Conservation (phyloP, 169 alveolate genomes). For the Prorocentrum cordatum region DNA sequence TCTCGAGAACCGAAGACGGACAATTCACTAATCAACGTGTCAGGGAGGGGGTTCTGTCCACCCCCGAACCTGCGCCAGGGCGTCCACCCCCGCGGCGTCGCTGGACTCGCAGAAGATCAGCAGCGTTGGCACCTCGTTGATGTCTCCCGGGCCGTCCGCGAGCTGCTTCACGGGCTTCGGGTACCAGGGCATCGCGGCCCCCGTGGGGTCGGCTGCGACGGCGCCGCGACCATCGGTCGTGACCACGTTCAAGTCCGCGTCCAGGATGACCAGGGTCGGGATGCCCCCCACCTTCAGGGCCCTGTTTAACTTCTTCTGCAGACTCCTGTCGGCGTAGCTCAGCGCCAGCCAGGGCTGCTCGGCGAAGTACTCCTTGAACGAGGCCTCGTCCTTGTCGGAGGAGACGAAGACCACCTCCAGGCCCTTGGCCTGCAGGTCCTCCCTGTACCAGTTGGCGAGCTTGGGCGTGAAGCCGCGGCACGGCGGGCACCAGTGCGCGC, state of each 20-base stretch:
- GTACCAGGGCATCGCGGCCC: conserved; percentile 37
- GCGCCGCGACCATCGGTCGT: conserved; percentile 21
- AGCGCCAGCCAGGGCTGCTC: conserved; percentile 68
- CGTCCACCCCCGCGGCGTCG: too few species aligned
- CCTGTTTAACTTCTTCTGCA: conserved; percentile 12
- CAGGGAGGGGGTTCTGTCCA: too few species aligned
- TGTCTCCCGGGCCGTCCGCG: too few species aligned
- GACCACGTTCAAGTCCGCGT: not conserved
- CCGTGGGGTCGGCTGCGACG: conserved; percentile 18
- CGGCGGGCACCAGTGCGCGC: conserved; percentile 84
- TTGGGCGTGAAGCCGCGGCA: conserved; percentile 81
- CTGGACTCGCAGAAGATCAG: too few species aligned
- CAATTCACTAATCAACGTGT: too few species aligned
- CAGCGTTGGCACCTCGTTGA: too few species aligned
- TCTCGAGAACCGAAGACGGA: too few species aligned
- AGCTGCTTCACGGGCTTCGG: too few species aligned
- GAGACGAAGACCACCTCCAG: conserved; percentile 33
- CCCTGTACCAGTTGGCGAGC: conserved; percentile 22
- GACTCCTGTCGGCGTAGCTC: not conserved
- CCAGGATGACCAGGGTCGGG: conserved; percentile 25
- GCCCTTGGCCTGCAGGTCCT: conserved; percentile 40
- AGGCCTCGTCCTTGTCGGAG: conserved; percentile 5
- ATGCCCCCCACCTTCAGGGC: conserved; percentile 1
- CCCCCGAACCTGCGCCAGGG: too few species aligned
- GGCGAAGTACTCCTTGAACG: conserved; percentile 24